Percentiles rank a stretch among this genome's conserved stretches.
Conservation (phyloP, 176 grass and related monocot species). For the Thinopyrum elongatum region DNA sequence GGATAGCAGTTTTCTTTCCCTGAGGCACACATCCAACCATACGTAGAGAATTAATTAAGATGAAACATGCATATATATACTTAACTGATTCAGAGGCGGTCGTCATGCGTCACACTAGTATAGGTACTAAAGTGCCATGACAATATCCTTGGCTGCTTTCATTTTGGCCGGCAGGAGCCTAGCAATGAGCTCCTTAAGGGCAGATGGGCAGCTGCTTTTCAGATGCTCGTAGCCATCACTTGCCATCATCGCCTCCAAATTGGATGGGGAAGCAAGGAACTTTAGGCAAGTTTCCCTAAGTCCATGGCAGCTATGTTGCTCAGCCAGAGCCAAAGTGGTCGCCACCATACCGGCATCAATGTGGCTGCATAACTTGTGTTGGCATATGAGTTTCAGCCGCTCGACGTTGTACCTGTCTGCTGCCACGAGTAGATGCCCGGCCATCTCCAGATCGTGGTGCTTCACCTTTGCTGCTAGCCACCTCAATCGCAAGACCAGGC, state of each 20-base stretch:
- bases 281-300: conserved; percentile 12
- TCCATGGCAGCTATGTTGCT: not conserved
- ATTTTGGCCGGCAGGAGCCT: not conserved
- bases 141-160: not conserved
- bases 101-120: not conserved
- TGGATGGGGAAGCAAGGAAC: not conserved
- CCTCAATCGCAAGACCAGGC: not conserved
- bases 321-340: not conserved
- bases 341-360: not conserved
- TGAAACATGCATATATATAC: not conserved
- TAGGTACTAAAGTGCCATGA: not conserved
- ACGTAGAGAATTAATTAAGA: not conserved
- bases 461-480: not conserved
- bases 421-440: conserved; percentile 41
- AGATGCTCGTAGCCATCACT: conserved; percentile 9
- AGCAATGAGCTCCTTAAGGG: not conserved
- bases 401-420: conserved; percentile 37
- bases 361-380: conserved; percentile 20
- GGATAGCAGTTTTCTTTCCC: no score
- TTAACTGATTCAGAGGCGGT: not conserved
- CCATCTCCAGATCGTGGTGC: conserved; percentile 13
- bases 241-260: conserved; percentile 1
- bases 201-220: not conserved
- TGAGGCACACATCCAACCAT: not conserved
- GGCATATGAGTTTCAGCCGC: conserved; percentile 39